Percentiles rank a stretch among this genome's conserved stretches.
Evolutionary conservation across 2,329 filamentous ascomycete genomes (phyloP).

Genomic region (Colletotrichum australisinense): DNA sequence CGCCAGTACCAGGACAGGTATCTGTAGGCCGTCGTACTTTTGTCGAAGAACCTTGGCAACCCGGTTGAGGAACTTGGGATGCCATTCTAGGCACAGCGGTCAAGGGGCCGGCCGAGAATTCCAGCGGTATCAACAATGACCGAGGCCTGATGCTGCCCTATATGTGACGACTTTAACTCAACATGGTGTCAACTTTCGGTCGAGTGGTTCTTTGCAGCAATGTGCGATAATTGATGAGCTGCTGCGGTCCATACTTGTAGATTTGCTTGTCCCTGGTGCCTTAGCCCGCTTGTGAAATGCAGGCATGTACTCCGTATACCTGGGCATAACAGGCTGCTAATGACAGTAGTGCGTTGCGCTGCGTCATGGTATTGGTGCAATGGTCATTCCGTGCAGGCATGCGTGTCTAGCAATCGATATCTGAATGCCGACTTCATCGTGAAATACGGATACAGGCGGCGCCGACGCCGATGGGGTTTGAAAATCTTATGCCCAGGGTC

Average conservation of each 20-base stretch:
- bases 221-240: neutral
- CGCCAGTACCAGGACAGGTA: conserved; percentile 1
- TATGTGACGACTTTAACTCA: conserved; percentile 1
- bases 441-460: neutral
- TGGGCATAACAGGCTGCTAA: neutral
- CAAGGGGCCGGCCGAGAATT: conserved; percentile 25
- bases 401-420: neutral
- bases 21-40: neutral
- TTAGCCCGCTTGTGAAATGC: neutral
- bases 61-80: neutral
- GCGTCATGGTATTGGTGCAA: neutral
- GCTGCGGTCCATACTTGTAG: neutral
- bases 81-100: conserved; percentile 8
- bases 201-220: neutral
- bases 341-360: neutral
- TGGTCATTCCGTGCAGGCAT: neutral
- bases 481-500: conserved; percentile 1
- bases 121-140: conserved; percentile 14
- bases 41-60: neutral
- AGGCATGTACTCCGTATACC: neutral
- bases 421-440: neutral
- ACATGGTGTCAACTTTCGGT: neutral
- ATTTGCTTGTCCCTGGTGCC: neutral
- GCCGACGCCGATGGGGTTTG: conserved; percentile 3
- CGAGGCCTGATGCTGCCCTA: conserved; percentile 3